Evolutionary conservation across 768 basidiomycete species (phyloP).

Genomic region (Suillus plorans): DNA sequence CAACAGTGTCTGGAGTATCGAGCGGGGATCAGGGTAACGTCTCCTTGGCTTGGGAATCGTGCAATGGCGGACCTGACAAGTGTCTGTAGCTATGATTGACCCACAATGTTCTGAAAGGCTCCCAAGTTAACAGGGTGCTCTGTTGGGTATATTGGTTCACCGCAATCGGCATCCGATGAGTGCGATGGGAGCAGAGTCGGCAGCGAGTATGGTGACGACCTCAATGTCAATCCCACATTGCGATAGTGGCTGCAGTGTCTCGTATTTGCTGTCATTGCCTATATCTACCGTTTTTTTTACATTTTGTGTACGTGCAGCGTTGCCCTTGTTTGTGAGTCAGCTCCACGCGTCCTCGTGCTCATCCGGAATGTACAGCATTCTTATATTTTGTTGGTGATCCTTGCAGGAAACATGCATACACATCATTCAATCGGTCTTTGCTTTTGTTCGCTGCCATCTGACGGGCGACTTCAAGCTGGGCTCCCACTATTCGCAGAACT

Average conservation of each 20-base stretch:
- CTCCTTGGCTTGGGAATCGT: slow-evolving; percentile 14
- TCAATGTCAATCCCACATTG: slow-evolving; percentile 4
- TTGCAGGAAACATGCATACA: background rate
- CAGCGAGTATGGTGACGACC: background rate
- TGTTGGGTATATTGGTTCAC: slow-evolving; percentile 10
- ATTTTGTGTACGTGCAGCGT: slow-evolving; percentile 6
- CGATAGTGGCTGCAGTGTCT: background rate
- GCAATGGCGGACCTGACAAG: slow-evolving; percentile 12
- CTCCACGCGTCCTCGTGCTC: slow-evolving; percentile 10
- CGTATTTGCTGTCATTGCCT: background rate
- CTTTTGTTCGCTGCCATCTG: background rate
- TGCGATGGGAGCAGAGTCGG: slow-evolving; percentile 14
- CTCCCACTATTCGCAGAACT: background rate
- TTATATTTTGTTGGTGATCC: slow-evolving; percentile 9
- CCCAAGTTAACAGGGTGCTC: background rate
- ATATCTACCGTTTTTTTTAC: background rate
- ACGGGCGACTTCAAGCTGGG: background rate
- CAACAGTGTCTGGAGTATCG: background rate
- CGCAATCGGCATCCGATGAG: slow-evolving; percentile 19
- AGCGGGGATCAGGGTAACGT: slow-evolving; percentile 27
- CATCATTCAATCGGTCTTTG: background rate
- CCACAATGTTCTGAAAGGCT: background rate
- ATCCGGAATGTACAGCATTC: slow-evolving; percentile 26
- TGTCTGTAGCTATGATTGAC: slow-evolving; percentile 1
- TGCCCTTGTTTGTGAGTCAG: background rate